A percentile compares a stretch with the other conserved stretches of the same genome.
Conservation (phyloP, 331 rosid genomes). For the Dryas integrifolia region DNA sequence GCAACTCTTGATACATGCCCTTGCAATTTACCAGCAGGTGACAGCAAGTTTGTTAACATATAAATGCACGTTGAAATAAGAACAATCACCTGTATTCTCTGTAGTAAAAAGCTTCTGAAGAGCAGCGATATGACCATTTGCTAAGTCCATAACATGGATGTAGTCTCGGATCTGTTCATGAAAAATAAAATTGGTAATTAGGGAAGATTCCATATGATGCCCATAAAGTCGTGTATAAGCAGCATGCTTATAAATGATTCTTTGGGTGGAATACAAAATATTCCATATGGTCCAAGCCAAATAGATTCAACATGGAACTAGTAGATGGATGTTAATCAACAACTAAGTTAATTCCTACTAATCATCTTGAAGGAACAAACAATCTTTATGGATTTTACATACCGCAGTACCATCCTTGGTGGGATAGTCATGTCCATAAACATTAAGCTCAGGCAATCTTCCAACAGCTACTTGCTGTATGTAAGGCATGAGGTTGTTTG, state of each 20-base stretch:
- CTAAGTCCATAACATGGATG: slow-evolving; percentile 97
- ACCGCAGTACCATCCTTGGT: slow-evolving; percentile 84
- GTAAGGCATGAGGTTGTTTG: slow-evolving; percentile 92
- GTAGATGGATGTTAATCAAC: not conserved
- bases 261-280: not conserved
- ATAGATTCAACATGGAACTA: not conserved
- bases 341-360: not conserved
- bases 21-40: not conserved
- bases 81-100: slow-evolving; percentile 53
- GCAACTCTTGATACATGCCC: not conserved
- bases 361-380: not conserved
- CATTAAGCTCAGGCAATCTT: slow-evolving; percentile 77
- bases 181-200: not conserved
- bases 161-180: slow-evolving; percentile 77
- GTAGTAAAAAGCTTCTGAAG: slow-evolving; percentile 66
- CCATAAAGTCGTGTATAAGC: not conserved
- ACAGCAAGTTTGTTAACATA: not conserved
- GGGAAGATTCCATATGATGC: not conserved
- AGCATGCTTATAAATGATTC: not conserved
- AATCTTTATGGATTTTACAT: slow-evolving; percentile 26
- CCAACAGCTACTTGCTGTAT: slow-evolving; percentile 91
- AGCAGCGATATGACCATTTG: slow-evolving; percentile 97
- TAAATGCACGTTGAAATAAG: not conserved
- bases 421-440: slow-evolving; percentile 76
- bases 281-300: not conserved